These are phyloP conservation scores for Symbiodinium natans DNA, from an alignment of 73 alveolate species.

Conservation along the genomic window DNA sequence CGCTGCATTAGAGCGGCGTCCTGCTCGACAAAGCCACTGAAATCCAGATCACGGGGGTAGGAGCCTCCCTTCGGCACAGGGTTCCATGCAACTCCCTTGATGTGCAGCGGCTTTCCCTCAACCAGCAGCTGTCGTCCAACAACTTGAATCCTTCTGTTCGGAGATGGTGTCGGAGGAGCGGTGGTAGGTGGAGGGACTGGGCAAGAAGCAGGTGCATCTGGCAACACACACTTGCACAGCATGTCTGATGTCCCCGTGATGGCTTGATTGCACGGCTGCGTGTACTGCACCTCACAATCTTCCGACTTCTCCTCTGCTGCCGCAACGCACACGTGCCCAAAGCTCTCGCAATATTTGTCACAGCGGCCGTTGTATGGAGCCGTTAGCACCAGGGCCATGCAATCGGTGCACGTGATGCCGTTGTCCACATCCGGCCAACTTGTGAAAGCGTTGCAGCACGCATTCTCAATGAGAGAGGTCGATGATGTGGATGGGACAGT, in stretches of 20 bases:
- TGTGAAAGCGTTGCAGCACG: conserved; percentile 6
- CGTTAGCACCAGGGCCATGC: conserved; percentile 57
- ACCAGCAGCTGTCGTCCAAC: conserved; percentile 62
- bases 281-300: background rate
- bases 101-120: conserved; percentile 49
- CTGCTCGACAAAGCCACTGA: background rate
- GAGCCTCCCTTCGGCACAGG: conserved; percentile 82
- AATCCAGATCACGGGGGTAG: conserved; percentile 66
- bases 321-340: conserved; percentile 62
- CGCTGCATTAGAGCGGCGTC: conserved; percentile 53
- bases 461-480: background rate
- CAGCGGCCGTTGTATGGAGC: background rate
- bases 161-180: conserved; percentile 47
- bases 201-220: conserved; percentile 31
- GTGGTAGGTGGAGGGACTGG: conserved; percentile 42
- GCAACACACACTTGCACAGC: conserved; percentile 53
- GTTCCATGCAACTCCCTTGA: conserved; percentile 90
- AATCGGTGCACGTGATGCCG: conserved; percentile 27
- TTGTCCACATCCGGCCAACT: conserved; percentile 52
- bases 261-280: conserved; percentile 25
- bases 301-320: conserved; percentile 44
- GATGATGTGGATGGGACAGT: background rate
- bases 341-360: conserved; percentile 50
- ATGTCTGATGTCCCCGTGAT: conserved; percentile 64
- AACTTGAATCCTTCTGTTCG: conserved; percentile 31